phyloP scores from a whole-genome alignment of 1,139 yeast genomes.

The Suhomyces coccinellae region DNA sequence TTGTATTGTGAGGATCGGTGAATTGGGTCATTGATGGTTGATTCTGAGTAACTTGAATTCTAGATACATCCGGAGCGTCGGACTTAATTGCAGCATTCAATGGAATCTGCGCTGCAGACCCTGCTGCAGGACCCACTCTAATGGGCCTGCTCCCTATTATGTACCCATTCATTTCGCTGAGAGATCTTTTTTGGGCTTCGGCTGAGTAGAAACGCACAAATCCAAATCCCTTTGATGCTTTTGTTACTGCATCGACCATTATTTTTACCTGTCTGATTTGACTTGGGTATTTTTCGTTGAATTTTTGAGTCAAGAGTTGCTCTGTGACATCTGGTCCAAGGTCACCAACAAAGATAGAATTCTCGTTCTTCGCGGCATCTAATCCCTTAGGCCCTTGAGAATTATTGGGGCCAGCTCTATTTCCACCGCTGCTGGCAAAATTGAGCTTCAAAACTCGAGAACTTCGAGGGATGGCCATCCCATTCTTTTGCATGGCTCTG shows the following conservation, averaged over 20 bases:
- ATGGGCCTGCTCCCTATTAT: constrained; percentile 74
- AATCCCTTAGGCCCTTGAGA: neutral
- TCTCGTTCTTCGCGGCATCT: constrained; percentile 40
- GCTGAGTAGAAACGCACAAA: constrained; percentile 80
- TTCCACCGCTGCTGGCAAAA: constrained; percentile 60
- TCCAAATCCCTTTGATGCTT: constrained; percentile 83
- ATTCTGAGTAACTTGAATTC: constrained; percentile 26
- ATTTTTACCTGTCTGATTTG: constrained; percentile 84
- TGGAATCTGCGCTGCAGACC: constrained; percentile 15
- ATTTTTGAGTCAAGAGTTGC: constrained; percentile 61
- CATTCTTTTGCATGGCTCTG: constrained; percentile 70
- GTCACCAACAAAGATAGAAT: constrained; percentile 85
- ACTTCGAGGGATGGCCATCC: constrained; percentile 63
- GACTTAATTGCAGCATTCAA: constrained; percentile 7
- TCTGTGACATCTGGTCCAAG: constrained; percentile 77
- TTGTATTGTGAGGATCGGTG: constrained; percentile 42
- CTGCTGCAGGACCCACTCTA: constrained; percentile 53
- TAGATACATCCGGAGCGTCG: constrained; percentile 12
- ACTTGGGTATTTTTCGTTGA: constrained; percentile 64
- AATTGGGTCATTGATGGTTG: constrained; percentile 35
- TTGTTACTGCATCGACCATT: constrained; percentile 78
- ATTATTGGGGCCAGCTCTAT: neutral
- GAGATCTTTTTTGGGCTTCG: constrained; percentile 72
- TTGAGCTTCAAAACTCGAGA: constrained; percentile 67
- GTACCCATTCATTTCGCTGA: constrained; percentile 80